Conservation (phyloP, 305 asterid genomes). For the Plantago coronopus region DNA sequence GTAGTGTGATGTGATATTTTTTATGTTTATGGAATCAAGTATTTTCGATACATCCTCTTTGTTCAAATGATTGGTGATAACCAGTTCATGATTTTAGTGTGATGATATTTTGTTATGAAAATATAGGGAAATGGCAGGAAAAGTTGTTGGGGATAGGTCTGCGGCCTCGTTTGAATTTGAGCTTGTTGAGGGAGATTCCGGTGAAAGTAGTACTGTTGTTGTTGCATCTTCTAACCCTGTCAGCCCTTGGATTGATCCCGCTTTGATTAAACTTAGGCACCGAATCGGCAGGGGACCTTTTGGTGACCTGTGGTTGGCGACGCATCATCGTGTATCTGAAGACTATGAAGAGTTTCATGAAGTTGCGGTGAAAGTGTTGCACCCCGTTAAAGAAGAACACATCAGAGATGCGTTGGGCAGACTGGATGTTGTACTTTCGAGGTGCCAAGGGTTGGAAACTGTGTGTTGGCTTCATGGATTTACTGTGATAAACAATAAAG, state of each 20-base stretch:
- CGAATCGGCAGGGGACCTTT: constrained; percentile 81
- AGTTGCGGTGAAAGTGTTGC: constrained; percentile 79
- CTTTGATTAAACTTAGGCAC: constrained; percentile 67
- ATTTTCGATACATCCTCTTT: neutral
- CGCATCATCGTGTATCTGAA: constrained; percentile 52
- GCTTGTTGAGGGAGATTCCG: constrained; percentile 63
- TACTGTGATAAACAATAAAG: constrained; percentile 63
- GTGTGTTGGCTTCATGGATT: constrained; percentile 66
- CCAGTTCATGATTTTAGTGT: constrained; percentile 5
- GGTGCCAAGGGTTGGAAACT: constrained; percentile 58
- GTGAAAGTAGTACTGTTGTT: constrained; percentile 34
- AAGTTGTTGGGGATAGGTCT: constrained; percentile 39
- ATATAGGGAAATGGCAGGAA: constrained; percentile 61
- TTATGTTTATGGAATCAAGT: too few relatives aligned
- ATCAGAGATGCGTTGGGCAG: constrained; percentile 45
- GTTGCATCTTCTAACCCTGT: constrained; percentile 41
- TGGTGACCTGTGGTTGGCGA: constrained; percentile 92
- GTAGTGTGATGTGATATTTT: too few relatives aligned
- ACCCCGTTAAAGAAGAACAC: constrained; percentile 60
- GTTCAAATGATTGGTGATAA: constrained; percentile 9
- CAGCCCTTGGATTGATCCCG: constrained; percentile 67
- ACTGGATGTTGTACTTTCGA: constrained; percentile 50
- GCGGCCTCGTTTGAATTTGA: constrained; percentile 61
- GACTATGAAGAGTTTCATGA: constrained; percentile 72
- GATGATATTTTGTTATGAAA: constrained; percentile 12